Conservation (phyloP, 2,329 filamentous ascomycete genomes). For the Phoma sp. region DNA sequence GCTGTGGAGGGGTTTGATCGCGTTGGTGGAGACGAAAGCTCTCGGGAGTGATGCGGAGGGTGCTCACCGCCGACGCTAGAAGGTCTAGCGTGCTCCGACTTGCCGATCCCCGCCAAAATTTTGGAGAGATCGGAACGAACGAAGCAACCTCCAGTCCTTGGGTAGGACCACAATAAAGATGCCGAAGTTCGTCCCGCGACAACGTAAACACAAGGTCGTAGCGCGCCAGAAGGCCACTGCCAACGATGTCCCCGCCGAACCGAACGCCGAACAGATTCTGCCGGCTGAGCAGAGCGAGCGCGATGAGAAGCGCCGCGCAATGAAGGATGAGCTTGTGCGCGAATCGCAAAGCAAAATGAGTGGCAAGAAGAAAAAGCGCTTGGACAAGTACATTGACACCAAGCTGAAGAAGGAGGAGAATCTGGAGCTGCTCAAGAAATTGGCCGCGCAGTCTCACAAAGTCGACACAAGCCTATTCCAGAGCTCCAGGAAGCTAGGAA, state of each 20-base stretch:
- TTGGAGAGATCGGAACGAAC: conserved; percentile 21
- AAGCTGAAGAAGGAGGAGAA: conserved; percentile 97
- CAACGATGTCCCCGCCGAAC: conserved; percentile 50
- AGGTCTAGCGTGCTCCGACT: conserved; percentile 11
- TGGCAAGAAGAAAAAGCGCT: conserved; percentile 70
- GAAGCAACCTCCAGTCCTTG: conserved; percentile 6
- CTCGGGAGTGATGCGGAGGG: conserved; percentile 21
- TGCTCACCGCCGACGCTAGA: conserved; percentile 23
- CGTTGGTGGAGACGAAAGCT: conserved; percentile 11
- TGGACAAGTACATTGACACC: conserved; percentile 80
- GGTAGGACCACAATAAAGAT: conserved; percentile 24
- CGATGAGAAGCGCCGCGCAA: conserved; percentile 59
- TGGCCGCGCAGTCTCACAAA: conserved; percentile 70
- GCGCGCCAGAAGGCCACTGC: conserved; percentile 66
- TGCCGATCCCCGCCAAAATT: conserved; percentile 46
- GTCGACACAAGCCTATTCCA: conserved; percentile 83
- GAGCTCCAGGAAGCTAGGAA: conserved; percentile 79
- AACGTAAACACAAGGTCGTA: conserved; percentile 69
- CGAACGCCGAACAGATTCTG: conserved; percentile 60
- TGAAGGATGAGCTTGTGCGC: conserved; percentile 62
- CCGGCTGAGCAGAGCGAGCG: conserved; percentile 61
- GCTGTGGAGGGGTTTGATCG: not conserved
- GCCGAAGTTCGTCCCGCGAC: conserved; percentile 58
- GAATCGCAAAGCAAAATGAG: conserved; percentile 64
- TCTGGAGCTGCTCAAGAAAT: conserved; percentile 79